Percentiles rank a stretch among this genome's conserved stretches.
Evolutionary conservation across 176 grass and related monocot species (phyloP).

Genomic region (Otatea glauca): DNA sequence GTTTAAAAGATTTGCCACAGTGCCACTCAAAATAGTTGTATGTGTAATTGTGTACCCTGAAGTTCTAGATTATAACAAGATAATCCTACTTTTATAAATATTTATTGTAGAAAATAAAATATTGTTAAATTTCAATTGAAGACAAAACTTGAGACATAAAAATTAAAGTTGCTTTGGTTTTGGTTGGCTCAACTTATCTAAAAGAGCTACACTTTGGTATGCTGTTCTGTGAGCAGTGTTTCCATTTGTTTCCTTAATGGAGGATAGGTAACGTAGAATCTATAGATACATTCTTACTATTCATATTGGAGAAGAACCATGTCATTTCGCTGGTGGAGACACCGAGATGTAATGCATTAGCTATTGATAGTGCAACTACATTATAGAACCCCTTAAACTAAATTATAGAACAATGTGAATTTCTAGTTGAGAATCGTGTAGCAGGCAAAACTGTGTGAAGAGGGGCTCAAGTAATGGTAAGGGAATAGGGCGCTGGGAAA

Average conservation of each 20-base stretch:
- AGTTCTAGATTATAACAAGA: background rate
- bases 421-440: constrained; percentile 22
- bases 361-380: constrained; percentile 6
- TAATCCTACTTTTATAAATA: constrained; percentile 19
- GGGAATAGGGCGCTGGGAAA: no score
- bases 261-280: constrained; percentile 5
- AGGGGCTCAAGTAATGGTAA: constrained; percentile 8
- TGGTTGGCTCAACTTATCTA: background rate
- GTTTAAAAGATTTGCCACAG: background rate
- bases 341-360: background rate
- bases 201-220: background rate
- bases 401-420: constrained; percentile 1
- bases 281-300: background rate
- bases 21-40: background rate
- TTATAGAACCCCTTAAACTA: constrained; percentile 1
- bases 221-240: background rate
- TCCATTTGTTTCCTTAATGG: background rate
- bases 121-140: background rate
- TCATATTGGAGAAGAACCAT: background rate
- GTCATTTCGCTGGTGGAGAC: background rate
- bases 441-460: constrained; percentile 8
- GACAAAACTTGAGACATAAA: constrained; percentile 1
- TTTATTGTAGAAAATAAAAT: background rate
- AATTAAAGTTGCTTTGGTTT: background rate
- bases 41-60: background rate